Evolutionary conservation across 2,329 filamentous ascomycete species (phyloP), one percentile per base, ranked within the genome.

Genomic region (Penicillium hordei): DNA sequence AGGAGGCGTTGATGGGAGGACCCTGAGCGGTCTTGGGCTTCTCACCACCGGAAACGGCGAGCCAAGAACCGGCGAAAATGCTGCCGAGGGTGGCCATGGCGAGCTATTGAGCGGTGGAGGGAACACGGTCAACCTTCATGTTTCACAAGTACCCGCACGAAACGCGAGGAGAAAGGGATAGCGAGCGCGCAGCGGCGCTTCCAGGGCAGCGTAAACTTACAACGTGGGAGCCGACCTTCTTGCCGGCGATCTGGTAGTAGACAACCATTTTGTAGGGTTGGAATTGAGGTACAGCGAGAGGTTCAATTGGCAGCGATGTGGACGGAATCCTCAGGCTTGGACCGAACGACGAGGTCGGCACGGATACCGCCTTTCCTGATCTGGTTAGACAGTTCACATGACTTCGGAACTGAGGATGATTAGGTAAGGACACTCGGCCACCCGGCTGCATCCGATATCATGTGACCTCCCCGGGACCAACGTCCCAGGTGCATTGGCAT

Each of bases 1-100:
- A 87, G 69, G 79, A 78, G 52, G 86, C 85, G 70, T 86, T 84
- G 76, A 87, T 85, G 42, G 85, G 82, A 55, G 86, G 86, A 59
- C 76, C 76, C 60, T 77, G 71, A 27, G 64, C 62, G 54, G 65
- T 67, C 63, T 67, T 67, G 63, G 64, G 61, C 63, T 67, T 67
- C 64, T 76, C 74, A 55, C 72, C 71, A 60, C 79, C 79, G 60
- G 78, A 72, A 64, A 77, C 75, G 48, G 77, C 75, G 62, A 80
- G 72, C 60, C 68, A 78, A 64, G 75, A 73, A 60, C 78, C 78
- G 59, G 75, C 77, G 69, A 82, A 82, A 21, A 81, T 72, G 23
- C 76, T 74, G 62, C 76, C 76, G 58, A 86, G 79, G 56, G 82
- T 82, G 59, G 79, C 81, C 71, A 88, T 87, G 61, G 86, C 78